These are phyloP conservation scores for Podospora conica DNA, from an alignment of 495 filamentous ascomycete genomes.

Conservation along the genomic window DNA sequence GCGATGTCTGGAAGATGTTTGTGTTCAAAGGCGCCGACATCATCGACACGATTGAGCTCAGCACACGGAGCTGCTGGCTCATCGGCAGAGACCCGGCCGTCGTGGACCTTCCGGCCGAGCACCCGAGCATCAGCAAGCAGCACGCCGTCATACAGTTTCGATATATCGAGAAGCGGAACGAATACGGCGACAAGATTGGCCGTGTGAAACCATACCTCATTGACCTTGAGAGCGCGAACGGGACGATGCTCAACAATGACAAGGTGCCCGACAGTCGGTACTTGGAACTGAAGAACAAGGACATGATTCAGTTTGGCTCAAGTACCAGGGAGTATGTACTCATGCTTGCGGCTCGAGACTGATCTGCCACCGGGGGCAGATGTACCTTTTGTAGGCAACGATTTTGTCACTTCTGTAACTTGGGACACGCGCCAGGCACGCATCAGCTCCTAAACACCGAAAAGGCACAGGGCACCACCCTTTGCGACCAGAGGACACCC, in stretches of 20 bases:
- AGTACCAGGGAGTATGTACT: slow-evolving; percentile 84
- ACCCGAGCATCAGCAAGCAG: slow-evolving; percentile 89
- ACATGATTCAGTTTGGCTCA: slow-evolving; percentile 79
- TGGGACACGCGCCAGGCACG: too few relatives aligned
- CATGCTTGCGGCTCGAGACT: slow-evolving; percentile 56
- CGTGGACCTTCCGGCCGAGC: slow-evolving; percentile 77
- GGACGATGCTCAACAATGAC: slow-evolving; percentile 75
- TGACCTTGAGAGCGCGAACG: slow-evolving; percentile 91
- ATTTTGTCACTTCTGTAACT: not conserved
- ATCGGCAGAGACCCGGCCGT: slow-evolving; percentile 73
- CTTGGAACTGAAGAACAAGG: slow-evolving; percentile 79
- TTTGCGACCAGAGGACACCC: too few relatives aligned
- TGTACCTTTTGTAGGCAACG: not conserved
- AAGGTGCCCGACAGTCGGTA: slow-evolving; percentile 67
- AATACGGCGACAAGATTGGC: slow-evolving; percentile 75
- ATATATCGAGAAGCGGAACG: slow-evolving; percentile 72
- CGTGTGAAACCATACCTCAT: slow-evolving; percentile 86
- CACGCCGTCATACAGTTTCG: slow-evolving; percentile 95
- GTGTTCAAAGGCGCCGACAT: slow-evolving; percentile 83
- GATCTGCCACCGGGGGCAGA: not conserved
- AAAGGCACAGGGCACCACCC: too few relatives aligned
- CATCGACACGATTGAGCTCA: slow-evolving; percentile 71
- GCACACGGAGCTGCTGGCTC: slow-evolving; percentile 78
- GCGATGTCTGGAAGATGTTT: slow-evolving; percentile 81
- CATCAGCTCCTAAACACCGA: too few relatives aligned